Evolutionary conservation across 371 early-diverging fungal genomes (phyloP), one percentile per base, ranked within the genome.

Genomic region (Funneliformis caledonium): DNA sequence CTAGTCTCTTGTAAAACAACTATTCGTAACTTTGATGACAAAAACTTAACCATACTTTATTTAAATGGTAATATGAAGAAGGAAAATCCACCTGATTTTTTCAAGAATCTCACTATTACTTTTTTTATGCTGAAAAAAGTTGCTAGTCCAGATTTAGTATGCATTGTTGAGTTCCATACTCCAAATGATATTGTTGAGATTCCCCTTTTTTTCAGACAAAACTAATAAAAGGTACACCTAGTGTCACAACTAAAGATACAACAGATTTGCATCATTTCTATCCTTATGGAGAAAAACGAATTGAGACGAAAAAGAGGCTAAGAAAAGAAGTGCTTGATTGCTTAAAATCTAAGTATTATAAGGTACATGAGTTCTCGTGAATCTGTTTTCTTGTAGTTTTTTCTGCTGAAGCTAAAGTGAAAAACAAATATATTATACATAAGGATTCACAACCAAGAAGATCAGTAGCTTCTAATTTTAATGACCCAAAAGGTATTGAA

Each of bases 121-220:
- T 64, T 64, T 0, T 64, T 64, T 31, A 64, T 31, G 12, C 33
- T 12, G 2, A 33, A 64, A 11, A 22, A 33, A 5, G 31, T 31
- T 19, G 64, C 64, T 10, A 31, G 64, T 64, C 64, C 64, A 64
- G 64, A 64, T 64, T 64, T 64, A 5, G 64, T 31, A 0, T 64
- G 64, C 33, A 64, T 64, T 64, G 11, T 64, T 26, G 1, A 31
- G 33, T 64, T 64, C 64, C 31, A 31, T 10, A 31, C 33, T 33
- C 64, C 64, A 26, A 26, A 26, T 31, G 64, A 10, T 6, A 62
- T 62, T 62, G 14, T 64, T 2, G 64, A 64, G 33, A 11, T 31
- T 64, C 62, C 64, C 14, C 64, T 64, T 64, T 64, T 64, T 33
- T 64, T 26, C 64, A 64, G 33, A 11, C 64, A 64, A 64, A 31